Percentiles rank a stretch among this genome's conserved stretches.
phyloP scores from a whole-genome alignment of 768 basidiomycete genomes.

The Psilocybe sp. region DNA sequence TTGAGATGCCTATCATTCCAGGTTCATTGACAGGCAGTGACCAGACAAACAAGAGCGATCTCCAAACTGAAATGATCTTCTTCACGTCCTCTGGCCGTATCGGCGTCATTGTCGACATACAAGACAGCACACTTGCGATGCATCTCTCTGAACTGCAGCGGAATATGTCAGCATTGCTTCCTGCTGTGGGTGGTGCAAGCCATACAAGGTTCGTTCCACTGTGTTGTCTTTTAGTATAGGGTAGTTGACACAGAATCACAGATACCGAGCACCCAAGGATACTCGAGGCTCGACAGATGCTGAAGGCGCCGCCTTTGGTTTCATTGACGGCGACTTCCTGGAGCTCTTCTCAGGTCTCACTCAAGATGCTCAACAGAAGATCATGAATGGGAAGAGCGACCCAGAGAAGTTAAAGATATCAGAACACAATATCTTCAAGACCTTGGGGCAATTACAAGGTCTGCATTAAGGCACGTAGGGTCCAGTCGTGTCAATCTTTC shows the following conservation, averaged over 20 bases:
- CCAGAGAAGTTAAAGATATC: conserved; percentile 55
- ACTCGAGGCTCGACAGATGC: conserved; percentile 55
- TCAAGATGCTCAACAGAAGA: conserved; percentile 41
- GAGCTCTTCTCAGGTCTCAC: conserved; percentile 58
- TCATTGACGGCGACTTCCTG: conserved; percentile 87
- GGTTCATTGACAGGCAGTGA: conserved; percentile 55
- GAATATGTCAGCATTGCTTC: conserved; percentile 59
- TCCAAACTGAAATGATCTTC: conserved; percentile 64
- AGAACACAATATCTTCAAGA: conserved; percentile 38
- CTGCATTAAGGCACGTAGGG: conserved; percentile 43
- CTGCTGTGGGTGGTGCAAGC: conserved; percentile 50
- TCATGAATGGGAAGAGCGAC: conserved; percentile 55
- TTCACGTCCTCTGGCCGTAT: conserved; percentile 80
- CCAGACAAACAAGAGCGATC: conserved; percentile 32
- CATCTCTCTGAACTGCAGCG: conserved; percentile 71
- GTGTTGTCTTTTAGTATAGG: neutral
- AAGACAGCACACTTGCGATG: conserved; percentile 46
- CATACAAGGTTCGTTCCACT: conserved; percentile 57
- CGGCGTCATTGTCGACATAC: conserved; percentile 64
- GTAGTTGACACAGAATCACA: conserved; percentile 22
- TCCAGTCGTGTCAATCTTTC: neutral
- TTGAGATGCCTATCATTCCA: conserved; percentile 20
- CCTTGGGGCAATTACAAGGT: conserved; percentile 50
- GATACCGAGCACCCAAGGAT: conserved; percentile 70
- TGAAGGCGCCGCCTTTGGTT: conserved; percentile 59